Conservation (phyloP, 352 stramenopile species). For the Phytophthora syringae region DNA sequence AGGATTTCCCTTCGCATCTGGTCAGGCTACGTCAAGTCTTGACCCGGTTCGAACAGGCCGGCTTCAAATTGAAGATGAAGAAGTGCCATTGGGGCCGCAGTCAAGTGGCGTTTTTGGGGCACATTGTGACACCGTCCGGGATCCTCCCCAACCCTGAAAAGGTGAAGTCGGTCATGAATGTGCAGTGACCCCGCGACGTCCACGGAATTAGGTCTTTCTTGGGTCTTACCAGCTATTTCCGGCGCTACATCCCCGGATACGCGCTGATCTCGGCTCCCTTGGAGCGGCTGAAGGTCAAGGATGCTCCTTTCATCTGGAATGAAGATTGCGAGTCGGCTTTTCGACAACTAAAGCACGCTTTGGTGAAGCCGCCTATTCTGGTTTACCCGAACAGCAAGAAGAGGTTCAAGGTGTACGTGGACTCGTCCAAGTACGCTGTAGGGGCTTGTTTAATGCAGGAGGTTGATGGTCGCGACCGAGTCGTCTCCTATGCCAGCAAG, state of each 20-base stretch:
- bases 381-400: slow-evolving; percentile 7
- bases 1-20: neutral
- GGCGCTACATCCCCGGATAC: slow-evolving; percentile 1
- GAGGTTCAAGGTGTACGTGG: slow-evolving; percentile 6
- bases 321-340: neutral
- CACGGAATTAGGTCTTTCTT: neutral
- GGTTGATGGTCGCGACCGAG: neutral
- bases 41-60: neutral
- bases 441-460: slow-evolving; percentile 8
- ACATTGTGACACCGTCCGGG: no score
- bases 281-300: neutral
- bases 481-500: slow-evolving; percentile 3
- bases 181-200: neutral
- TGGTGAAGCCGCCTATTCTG: slow-evolving; percentile 4
- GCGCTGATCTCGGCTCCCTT: neutral
- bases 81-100: neutral
- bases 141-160: no score
- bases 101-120: no score
- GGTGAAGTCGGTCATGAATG: neutral
- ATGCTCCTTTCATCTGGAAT: neutral
- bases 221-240: neutral
- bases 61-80: slow-evolving; percentile 9
- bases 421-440: neutral
- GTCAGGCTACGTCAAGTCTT: neutral
- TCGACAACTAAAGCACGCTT: neutral